Evolutionary conservation across 2,329 filamentous ascomycete species (phyloP), one percentile per base, ranked within the genome.

Genomic region (Aspergillus tubingensis): DNA sequence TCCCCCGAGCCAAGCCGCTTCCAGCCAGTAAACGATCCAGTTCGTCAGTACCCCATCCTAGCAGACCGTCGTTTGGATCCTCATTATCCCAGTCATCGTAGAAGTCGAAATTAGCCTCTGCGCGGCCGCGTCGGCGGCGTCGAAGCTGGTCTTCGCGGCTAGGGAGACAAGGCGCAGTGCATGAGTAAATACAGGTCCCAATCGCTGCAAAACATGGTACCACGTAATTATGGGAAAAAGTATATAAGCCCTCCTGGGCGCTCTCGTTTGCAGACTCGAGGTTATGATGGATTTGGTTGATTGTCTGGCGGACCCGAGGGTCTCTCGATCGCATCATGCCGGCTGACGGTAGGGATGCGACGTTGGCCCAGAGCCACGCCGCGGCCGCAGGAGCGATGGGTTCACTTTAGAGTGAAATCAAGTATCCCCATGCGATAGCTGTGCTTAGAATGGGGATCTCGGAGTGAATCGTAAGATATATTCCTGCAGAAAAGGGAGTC

Each of bases 71-170:
- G 54, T 85, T 83, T 30, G 67, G 70, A 59, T 87, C 84, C 57
- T 86, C 83, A 49, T 85, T 82, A 62, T 96, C 92, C 94, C 94
- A 98, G 76, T 97, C 94, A 76, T 97, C 94, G 79, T 98, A 98
- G 75, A 98, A 98, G 76, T 97, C 94, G 74, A 98, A 98, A 70
- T 86, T 93, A 69, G 90, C 86, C 77, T 97, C 93, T 27, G 92
- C 90, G 54, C 82, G 77, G 17, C 77, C 78, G 38, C 89, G 85
- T 69, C 92, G 87, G 62, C 88, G 82, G 59, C 91, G 86, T 30
- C 91, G 87, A 52, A 87, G 80, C 60, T 90, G 87, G 72, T 94
- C 91, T 67, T 93, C 90, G 57, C 86, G 86, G 70, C 86, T 87
- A 57, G 91, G 89, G 38, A 80, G 72, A 64, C 91, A 86, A 11